These are phyloP conservation scores for Scutellaria galericulata DNA, from an alignment of 257 asterid species.

Conservation along the genomic window DNA sequence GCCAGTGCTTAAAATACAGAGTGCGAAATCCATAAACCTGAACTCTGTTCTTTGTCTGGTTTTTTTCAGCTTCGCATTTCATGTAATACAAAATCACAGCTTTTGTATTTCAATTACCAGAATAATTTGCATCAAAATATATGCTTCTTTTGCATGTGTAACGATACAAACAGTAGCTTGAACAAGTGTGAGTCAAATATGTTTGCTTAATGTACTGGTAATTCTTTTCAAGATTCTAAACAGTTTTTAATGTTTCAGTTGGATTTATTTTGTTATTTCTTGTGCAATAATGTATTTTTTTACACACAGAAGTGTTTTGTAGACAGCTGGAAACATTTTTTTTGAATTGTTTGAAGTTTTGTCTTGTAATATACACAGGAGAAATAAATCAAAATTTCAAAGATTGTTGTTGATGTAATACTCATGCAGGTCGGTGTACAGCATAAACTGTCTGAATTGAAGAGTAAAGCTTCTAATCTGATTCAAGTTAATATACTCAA, in stretches of 20 bases:
- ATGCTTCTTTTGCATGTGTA: background rate
- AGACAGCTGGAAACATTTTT: conserved; percentile 5
- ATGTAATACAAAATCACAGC: too few relatives aligned
- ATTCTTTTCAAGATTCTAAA: background rate
- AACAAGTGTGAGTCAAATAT: background rate
- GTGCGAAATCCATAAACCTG: too few relatives aligned
- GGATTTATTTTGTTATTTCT: conserved; percentile 1
- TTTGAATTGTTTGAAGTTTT: background rate
- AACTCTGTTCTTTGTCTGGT: background rate
- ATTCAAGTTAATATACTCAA: conserved; percentile 61
- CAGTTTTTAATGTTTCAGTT: background rate
- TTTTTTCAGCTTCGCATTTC: too few relatives aligned
- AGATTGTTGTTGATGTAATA: conserved; percentile 16
- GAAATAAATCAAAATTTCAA: background rate
- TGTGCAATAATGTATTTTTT: background rate
- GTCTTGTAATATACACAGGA: background rate
- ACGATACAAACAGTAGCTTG: conserved; percentile 19
- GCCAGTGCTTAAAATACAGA: background rate
- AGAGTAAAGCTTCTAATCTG: conserved; percentile 64
- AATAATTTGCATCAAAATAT: conserved; percentile 7
- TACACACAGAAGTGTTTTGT: conserved; percentile 1
- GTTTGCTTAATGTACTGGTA: conserved; percentile 10
- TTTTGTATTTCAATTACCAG: background rate
- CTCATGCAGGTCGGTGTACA: conserved; percentile 82
- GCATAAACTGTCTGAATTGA: conserved; percentile 62